Percentiles rank a stretch among this genome's conserved stretches.
phyloP scores from a whole-genome alignment of 2,329 filamentous ascomycete species.

The Cercospora janseana region DNA sequence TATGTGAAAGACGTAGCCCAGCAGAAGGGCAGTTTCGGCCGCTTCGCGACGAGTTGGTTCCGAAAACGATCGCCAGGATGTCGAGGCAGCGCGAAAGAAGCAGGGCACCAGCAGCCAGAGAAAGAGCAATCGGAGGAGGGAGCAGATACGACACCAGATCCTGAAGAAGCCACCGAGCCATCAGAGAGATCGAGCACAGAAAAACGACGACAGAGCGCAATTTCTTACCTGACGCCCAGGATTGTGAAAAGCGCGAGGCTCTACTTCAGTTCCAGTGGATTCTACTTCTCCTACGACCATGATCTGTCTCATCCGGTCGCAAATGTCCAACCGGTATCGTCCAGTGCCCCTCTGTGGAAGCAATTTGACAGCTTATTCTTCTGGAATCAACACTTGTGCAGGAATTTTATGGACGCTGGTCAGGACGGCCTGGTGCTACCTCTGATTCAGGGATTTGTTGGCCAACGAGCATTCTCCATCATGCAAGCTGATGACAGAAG shows the following conservation, averaged over 20 bases:
- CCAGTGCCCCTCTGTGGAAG: slow-evolving; percentile 64
- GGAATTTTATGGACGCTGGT: slow-evolving; percentile 71
- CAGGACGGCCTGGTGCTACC: slow-evolving; percentile 72
- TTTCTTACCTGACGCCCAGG: slow-evolving; percentile 68
- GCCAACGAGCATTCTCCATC: slow-evolving; percentile 72
- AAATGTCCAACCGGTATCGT: slow-evolving; percentile 40
- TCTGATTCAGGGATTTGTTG: slow-evolving; percentile 90
- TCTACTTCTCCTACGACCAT: slow-evolving; percentile 93
- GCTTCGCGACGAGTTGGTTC: slow-evolving; percentile 90
- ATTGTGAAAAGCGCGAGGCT: slow-evolving; percentile 79
- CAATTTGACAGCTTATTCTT: slow-evolving; percentile 73
- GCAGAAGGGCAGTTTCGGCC: slow-evolving; percentile 77
- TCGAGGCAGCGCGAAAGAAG: slow-evolving; percentile 56
- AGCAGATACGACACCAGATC: slow-evolving; percentile 25
- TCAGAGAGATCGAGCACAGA: slow-evolving; percentile 5
- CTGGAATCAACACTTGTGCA: slow-evolving; percentile 79
- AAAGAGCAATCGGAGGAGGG: slow-evolving; percentile 36
- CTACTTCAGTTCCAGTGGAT: slow-evolving; percentile 77
- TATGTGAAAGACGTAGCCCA: slow-evolving; percentile 87
- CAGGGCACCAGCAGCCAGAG: slow-evolving; percentile 36
- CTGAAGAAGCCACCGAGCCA: slow-evolving; percentile 6
- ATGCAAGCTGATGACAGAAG: slow-evolving; percentile 32
- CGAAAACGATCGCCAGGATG: no score
- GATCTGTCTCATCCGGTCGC: slow-evolving; percentile 73
- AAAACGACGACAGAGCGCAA: slow-evolving; percentile 21